These are phyloP conservation scores for Tricladium varicosporioides DNA, from an alignment of 2,329 filamentous ascomycete genomes.

Conservation along the genomic window DNA sequence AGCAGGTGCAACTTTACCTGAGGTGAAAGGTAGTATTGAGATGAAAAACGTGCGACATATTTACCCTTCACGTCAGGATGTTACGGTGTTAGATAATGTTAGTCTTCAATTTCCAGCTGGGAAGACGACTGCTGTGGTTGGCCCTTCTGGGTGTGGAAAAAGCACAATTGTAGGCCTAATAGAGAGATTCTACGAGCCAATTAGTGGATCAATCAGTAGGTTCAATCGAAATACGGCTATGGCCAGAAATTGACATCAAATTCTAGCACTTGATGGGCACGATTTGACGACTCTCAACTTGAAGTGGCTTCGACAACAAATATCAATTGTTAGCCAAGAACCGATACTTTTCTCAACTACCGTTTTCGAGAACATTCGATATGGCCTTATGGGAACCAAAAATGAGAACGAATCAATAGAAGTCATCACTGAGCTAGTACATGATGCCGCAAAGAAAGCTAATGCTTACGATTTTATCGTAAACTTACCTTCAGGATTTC, in stretches of 20 bases:
- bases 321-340: constrained; percentile 36
- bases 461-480: constrained; percentile 90
- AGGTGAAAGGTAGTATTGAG: constrained; percentile 46
- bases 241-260: constrained; percentile 27
- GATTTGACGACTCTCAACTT: constrained; percentile 30
- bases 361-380: constrained; percentile 31
- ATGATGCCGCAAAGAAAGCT: constrained; percentile 78
- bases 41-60: constrained; percentile 10
- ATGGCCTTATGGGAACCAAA: constrained; percentile 10
- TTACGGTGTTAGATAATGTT: constrained; percentile 36
- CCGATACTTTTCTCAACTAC: constrained; percentile 50
- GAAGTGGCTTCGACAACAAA: constrained; percentile 25
- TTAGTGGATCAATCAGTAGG: constrained; percentile 30
- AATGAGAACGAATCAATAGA: neutral
- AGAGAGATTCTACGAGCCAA: constrained; percentile 40
- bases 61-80: constrained; percentile 31
- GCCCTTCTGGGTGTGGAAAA: constrained; percentile 45
- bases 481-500: constrained; percentile 70
- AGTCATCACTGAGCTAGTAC: constrained; percentile 41
- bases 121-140: constrained; percentile 36
- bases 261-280: constrained; percentile 31
- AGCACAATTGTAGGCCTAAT: constrained; percentile 39
- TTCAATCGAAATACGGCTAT: constrained; percentile 28
- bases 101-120: constrained; percentile 39
- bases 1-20: constrained; percentile 66